Evolutionary conservation across 2,329 filamentous ascomycete species (phyloP).

Genomic region (Byssochlamys sp.): DNA sequence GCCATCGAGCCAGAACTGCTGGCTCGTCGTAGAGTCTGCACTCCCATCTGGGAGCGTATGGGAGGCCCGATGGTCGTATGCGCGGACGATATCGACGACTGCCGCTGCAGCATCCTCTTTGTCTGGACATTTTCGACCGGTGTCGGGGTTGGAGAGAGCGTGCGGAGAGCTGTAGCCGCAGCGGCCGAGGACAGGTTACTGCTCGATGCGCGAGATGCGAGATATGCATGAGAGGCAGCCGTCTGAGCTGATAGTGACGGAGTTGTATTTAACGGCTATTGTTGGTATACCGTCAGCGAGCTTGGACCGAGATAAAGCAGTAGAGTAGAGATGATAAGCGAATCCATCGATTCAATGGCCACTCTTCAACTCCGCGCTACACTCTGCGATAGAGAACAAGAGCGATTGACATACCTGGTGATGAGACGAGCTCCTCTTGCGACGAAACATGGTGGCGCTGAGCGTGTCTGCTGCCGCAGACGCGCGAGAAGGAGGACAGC

Average conservation of each 20-base stretch:
- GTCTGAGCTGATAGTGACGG: conserved; percentile 66
- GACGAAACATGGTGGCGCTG: conserved; percentile 29
- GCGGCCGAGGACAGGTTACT: conserved; percentile 70
- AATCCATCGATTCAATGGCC: not conserved
- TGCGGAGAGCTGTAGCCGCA: conserved; percentile 73
- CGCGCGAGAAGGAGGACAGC: conserved; percentile 1
- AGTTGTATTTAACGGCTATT: conserved; percentile 53
- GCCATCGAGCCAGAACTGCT: conserved; percentile 75
- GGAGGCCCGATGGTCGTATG: not conserved
- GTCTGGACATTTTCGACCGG: conserved; percentile 76
- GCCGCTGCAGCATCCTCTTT: conserved; percentile 69
- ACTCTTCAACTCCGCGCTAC: not conserved
- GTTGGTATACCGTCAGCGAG: conserved; percentile 4
- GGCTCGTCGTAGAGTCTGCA: conserved; percentile 49
- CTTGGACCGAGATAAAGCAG: conserved; percentile 3
- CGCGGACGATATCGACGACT: conserved; percentile 60
- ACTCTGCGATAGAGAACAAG: not conserved
- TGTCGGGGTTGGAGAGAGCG: conserved; percentile 66
- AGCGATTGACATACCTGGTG: conserved; percentile 18
- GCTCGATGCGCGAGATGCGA: conserved; percentile 55
- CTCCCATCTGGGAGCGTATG: not conserved
- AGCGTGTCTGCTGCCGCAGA: conserved; percentile 7
- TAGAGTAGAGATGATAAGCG: not conserved
- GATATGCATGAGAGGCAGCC: conserved; percentile 72
- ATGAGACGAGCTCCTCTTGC: conserved; percentile 36